phyloP scores from a whole-genome alignment of 106 monocot species.

The Dioscorea dumetorum region DNA sequence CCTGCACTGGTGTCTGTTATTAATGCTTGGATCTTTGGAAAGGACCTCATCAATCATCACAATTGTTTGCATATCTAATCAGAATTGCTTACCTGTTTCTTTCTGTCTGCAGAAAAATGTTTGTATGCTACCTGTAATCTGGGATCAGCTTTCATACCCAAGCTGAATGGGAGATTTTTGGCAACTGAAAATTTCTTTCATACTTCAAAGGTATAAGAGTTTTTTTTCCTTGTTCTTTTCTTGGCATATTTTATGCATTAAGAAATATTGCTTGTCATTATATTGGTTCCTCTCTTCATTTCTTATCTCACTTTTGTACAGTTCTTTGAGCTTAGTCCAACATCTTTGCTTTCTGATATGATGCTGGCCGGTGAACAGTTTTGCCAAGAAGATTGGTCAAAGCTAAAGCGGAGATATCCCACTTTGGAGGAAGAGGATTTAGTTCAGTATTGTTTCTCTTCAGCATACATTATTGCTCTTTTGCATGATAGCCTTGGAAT shows the following conservation, averaged over 20 bases:
- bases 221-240: neutral
- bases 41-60: too few relatives aligned
- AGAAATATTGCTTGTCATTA: too few relatives aligned
- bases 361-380: constrained; percentile 65
- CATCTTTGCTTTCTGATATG: constrained; percentile 61
- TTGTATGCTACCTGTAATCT: constrained; percentile 30
- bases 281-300: too few relatives aligned
- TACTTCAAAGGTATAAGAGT: constrained; percentile 54
- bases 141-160: constrained; percentile 47
- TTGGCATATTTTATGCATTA: neutral
- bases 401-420: constrained; percentile 37
- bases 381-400: constrained; percentile 77
- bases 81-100: neutral
- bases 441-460: constrained; percentile 81
- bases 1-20: too few relatives aligned
- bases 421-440: constrained; percentile 60
- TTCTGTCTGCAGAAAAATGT: constrained; percentile 40
- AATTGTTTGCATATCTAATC: too few relatives aligned
- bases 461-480: constrained; percentile 86
- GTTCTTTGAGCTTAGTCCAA: constrained; percentile 66
- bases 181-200: constrained; percentile 79
- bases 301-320: constrained; percentile 1
- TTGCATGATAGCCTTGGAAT: constrained; percentile 86
- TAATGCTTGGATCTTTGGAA: too few relatives aligned
- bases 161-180: constrained; percentile 53